Conservation (phyloP, 2,329 filamentous ascomycete species). For the Fusarium sarcochroum region DNA sequence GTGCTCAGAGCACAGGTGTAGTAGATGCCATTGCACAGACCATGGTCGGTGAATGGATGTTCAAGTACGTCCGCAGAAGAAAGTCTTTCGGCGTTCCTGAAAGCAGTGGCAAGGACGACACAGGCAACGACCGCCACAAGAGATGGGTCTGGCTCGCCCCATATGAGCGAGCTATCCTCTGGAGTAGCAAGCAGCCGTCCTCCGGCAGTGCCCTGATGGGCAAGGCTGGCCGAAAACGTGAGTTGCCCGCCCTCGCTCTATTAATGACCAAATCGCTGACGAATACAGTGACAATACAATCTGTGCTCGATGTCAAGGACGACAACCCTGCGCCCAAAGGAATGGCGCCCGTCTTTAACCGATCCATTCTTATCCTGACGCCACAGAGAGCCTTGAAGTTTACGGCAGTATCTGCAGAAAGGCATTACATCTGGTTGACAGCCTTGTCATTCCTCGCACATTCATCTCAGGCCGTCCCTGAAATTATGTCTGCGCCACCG, state of each 20-base stretch:
- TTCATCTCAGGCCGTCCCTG: conserved; percentile 84
- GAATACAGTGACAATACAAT: conserved; percentile 86
- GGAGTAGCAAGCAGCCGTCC: conserved; percentile 97
- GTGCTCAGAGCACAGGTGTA: conserved; percentile 80
- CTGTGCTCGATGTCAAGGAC: conserved; percentile 96
- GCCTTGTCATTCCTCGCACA: conserved; percentile 95
- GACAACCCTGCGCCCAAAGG: conserved; percentile 88
- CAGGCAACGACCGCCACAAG: conserved; percentile 86
- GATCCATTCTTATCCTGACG: conserved; percentile 94
- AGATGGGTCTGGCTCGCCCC: conserved; percentile 99
- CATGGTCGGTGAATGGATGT: conserved; percentile 99
- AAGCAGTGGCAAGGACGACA: conserved; percentile 75
- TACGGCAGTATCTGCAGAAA: conserved; percentile 84
- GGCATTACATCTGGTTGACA: conserved; percentile 95
- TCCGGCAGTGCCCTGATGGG: conserved; percentile 90
- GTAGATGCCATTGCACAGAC: conserved; percentile 98
- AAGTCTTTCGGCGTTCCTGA: conserved; percentile 91
- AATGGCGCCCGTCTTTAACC: conserved; percentile 78
- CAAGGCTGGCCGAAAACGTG: conserved; percentile 94
- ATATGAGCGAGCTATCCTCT: conserved; percentile 95
- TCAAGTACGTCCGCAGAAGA: conserved; percentile 87
- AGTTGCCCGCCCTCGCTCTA: conserved; percentile 59
- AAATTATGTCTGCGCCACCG: conserved; percentile 72
- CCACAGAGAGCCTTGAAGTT: conserved; percentile 96
- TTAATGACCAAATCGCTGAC: conserved; percentile 51